Evolutionary conservation across 2,329 filamentous ascomycete genomes (phyloP).

Genomic region (Alternaria metachromatica): DNA sequence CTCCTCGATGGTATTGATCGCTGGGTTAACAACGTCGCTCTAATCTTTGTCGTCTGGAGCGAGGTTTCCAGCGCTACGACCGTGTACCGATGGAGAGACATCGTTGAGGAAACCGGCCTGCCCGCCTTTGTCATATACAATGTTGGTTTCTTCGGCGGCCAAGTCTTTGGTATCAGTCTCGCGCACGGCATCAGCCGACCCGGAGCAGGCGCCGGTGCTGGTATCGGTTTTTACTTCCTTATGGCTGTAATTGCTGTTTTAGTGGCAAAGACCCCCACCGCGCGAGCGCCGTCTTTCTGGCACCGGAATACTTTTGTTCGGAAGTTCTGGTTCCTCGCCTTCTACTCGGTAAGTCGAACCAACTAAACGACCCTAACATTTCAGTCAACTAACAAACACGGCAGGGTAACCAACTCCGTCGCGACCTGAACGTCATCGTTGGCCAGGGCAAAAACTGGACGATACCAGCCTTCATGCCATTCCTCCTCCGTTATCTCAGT

Average conservation of each 20-base stretch:
- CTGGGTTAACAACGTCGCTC: slow-evolving; percentile 63
- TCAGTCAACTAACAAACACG: neutral
- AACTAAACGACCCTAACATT: neutral
- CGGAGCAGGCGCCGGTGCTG: slow-evolving; percentile 58
- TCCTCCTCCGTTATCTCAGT: slow-evolving; percentile 49
- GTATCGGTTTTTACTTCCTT: slow-evolving; percentile 60
- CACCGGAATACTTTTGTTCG: slow-evolving; percentile 46
- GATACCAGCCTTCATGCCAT: slow-evolving; percentile 60
- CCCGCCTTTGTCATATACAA: slow-evolving; percentile 57
- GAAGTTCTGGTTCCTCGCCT: slow-evolving; percentile 61
- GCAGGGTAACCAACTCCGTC: slow-evolving; percentile 54
- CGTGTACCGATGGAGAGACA: slow-evolving; percentile 60
- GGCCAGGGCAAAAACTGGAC: slow-evolving; percentile 63
- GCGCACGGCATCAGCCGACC: slow-evolving; percentile 55
- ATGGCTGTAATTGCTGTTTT: slow-evolving; percentile 50
- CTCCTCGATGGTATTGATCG: slow-evolving; percentile 62
- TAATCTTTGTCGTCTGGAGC: slow-evolving; percentile 63
- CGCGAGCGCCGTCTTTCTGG: slow-evolving; percentile 53
- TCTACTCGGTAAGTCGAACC: slow-evolving; percentile 61
- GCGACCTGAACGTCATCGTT: slow-evolving; percentile 63
- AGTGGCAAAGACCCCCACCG: slow-evolving; percentile 54
- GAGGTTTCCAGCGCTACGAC: slow-evolving; percentile 61
- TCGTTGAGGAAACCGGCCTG: slow-evolving; percentile 55
- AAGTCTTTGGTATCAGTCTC: slow-evolving; percentile 59
- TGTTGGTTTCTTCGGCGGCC: slow-evolving; percentile 60